Base-by-base conservation (phyloP, 139 green algal genomes). In the Coccomyxa sp. region DNA sequence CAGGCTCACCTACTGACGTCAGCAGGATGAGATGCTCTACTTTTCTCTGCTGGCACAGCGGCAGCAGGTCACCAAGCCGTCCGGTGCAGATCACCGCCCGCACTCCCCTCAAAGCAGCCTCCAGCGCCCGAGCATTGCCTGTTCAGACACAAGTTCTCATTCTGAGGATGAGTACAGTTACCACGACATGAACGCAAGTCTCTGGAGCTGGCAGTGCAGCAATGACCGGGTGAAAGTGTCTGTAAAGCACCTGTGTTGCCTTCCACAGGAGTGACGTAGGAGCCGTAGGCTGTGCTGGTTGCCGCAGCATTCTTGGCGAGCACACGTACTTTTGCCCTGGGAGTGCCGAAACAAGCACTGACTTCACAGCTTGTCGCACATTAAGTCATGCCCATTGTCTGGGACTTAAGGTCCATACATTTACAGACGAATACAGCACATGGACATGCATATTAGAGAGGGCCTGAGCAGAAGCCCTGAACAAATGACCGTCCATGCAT, bases 211-310 rank as follows among this genome's bases (percentile, higher is more conserved):
- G 63, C 63, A 71, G 21, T 71, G 63, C 60, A 25, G 60, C 60
- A 68, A 68, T 25, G 18, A 71, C 63, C 18, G 4, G 63, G 10
- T 71, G 9, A 71, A 25, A 9, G 21, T 71, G 63, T 9, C 10
- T 71, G 38, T 51, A 51, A 27, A 23, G 66, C 27, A 77, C 59
- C 76, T 23, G 59, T 30, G 63, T 82, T 60, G 21, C 82, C 82
- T 10, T 57, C 67, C 51, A 92, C 0, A 0, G 90, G 86, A 31
- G 82, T 84, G 17, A 89, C 87, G 77, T 94, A 94, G 0, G 87
- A 80, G 18, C 89, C 89, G 66, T 90, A 94, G 31, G 86, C 76
- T 13, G 45, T 88, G 79, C 87, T 89, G 23, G 89, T 82, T 13
- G 84, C 82, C 31, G 82, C 79, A 30, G 79, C 71, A 77, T 91